Conservation (phyloP, 129 eudicot species). For the Lonicera japonica region DNA sequence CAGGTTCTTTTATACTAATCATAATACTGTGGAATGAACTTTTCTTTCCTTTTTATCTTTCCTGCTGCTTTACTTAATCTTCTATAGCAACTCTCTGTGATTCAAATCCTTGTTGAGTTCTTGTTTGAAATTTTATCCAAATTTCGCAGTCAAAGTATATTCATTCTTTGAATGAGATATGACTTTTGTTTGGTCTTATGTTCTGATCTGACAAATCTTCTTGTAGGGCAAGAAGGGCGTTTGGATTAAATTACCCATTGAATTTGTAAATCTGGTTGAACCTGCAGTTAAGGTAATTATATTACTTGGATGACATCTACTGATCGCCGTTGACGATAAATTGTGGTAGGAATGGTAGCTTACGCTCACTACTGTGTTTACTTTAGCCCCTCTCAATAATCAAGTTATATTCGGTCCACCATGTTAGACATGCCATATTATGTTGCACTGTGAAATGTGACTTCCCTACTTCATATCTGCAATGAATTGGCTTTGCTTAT, state of each 20-base stretch:
- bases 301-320: background rate
- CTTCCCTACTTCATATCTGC: too few relatives aligned
- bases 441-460: too few relatives aligned
- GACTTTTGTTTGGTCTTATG: conserved; percentile 1
- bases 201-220: conserved; percentile 15
- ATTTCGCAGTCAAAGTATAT: background rate
- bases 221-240: conserved; percentile 81
- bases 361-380: background rate
- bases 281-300: conserved; percentile 57
- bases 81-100: background rate
- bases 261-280: conserved; percentile 59
- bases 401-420: background rate
- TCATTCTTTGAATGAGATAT: background rate
- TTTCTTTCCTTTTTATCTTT: background rate
- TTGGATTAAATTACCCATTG: conserved; percentile 73
- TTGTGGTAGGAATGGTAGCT: background rate
- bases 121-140: background rate
- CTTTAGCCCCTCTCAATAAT: background rate
- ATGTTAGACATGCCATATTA: conserved; percentile 6
- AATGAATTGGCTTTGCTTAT: too few relatives aligned
- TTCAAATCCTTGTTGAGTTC: background rate
- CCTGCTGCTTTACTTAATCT: background rate
- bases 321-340: background rate
- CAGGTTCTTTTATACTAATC: conserved; percentile 33
- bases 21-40: too few relatives aligned